Evolutionary conservation across 176 grass and related monocot species (phyloP), one percentile per base, ranked within the genome.

Genomic region (Cenchrus fungigraminus): DNA sequence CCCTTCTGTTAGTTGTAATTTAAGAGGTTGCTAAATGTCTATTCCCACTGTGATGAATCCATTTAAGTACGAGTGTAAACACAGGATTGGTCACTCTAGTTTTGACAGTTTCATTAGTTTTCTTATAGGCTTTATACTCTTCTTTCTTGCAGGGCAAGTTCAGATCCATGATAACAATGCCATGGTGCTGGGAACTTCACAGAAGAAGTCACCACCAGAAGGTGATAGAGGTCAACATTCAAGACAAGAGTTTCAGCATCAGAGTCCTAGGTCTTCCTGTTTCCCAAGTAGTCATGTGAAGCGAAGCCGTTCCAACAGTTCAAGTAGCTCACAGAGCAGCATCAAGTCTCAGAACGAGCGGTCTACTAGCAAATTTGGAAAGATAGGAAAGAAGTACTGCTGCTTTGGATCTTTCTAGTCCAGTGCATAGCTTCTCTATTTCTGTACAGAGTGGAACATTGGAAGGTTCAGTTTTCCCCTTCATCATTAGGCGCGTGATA

Each of bases 371-470:
- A 89, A 81, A 68, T 68, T 92, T 61, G 81, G 80, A 63, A 89
- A 85, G 77, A 60, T 87, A 29, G 87, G 84, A 40, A 89, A 80
- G 84, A 92, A 83, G 56, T 92, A 84, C 73, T 92, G 40, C 57
- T 92, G 91, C 58, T 92, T 87, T 3, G 51, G 28, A 45, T 82
- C 84, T 68, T 92, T 85, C 62, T 85, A 82, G 71, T 51, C 34
- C 25, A 58, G 6, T 55, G 47, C 72, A 60, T 79, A 61, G 46
- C 32, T 65, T 89, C 55, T 37, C 28, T 44, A 62, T 50, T 25
- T 83, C 51, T 82, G 86, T 87, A 77, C 76, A 86, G 54, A 45
- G 73, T 63, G 19, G 58, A 42, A 73, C 65, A 61, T 70, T 8
- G 53, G 54, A 12, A 16, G 17, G 51, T 60, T 51, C 53, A 77